phyloP scores from a whole-genome alignment of 2,329 filamentous ascomycete genomes.

The Daldinia eschscholtzii region DNA sequence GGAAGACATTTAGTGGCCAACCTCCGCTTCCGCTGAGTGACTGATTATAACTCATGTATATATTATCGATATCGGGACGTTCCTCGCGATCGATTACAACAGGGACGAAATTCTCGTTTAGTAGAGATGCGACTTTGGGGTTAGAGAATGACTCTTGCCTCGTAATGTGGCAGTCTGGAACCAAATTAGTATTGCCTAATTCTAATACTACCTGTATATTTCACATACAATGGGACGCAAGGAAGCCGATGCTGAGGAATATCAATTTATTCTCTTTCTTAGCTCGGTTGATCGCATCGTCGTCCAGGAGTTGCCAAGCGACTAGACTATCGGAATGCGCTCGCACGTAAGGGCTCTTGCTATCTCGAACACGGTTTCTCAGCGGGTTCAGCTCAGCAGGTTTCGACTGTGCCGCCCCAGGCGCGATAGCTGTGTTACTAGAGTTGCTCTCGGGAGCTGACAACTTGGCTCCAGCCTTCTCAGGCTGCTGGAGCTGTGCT shows the following conservation, averaged over 20 bases:
- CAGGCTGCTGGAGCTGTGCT: slow-evolving; percentile 50
- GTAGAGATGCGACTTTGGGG: slow-evolving; percentile 79
- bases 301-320: slow-evolving; percentile 90
- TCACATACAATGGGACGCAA: slow-evolving; percentile 89
- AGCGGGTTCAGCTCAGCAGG: slow-evolving; percentile 45
- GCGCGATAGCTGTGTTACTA: slow-evolving; percentile 25
- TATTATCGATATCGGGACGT: slow-evolving; percentile 90
- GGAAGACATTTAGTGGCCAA: slow-evolving; percentile 96
- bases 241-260: slow-evolving; percentile 95
- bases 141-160: slow-evolving; percentile 92
- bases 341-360: slow-evolving; percentile 70
- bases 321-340: slow-evolving; percentile 85
- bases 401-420: slow-evolving; percentile 17
- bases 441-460: slow-evolving; percentile 16
- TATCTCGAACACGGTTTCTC: slow-evolving; percentile 55
- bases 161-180: slow-evolving; percentile 86
- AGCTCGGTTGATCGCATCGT: slow-evolving; percentile 81
- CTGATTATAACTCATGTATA: slow-evolving; percentile 99
- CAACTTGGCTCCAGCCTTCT: slow-evolving; percentile 32
- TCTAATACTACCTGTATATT: not conserved
- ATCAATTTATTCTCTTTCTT: slow-evolving; percentile 87
- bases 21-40: slow-evolving; percentile 90
- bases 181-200: slow-evolving; percentile 25
- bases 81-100: slow-evolving; percentile 95
- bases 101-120: slow-evolving; percentile 91